Evolutionary conservation across 78 protist species (phyloP).

Genomic region (Cavenderia fasciculata): DNA sequence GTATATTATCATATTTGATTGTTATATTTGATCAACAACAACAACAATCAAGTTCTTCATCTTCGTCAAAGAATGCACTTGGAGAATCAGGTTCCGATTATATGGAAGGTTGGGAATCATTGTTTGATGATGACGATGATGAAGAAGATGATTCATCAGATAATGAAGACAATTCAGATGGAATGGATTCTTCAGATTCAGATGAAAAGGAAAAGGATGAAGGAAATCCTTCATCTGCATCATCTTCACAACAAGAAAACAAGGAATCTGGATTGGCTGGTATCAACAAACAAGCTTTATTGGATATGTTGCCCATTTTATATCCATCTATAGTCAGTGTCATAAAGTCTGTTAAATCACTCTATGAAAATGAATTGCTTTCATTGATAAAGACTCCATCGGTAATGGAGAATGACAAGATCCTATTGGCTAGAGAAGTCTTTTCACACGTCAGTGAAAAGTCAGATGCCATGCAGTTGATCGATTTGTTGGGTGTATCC

Average conservation of each 20-base stretch:
- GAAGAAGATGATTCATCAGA: not conserved
- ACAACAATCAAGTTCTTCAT: not conserved
- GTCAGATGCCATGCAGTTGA: constrained; percentile 10
- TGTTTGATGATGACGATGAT: constrained; percentile 32
- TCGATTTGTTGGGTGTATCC: constrained; percentile 19
- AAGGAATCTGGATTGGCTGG: too few relatives aligned
- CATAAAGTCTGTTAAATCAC: too few relatives aligned
- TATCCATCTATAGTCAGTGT: too few relatives aligned
- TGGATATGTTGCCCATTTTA: not conserved
- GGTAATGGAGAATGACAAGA: not conserved
- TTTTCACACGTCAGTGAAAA: not conserved
- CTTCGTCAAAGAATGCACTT: not conserved
- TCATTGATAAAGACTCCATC: too few relatives aligned
- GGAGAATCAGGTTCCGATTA: constrained; percentile 5
- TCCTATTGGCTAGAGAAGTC: constrained; percentile 7
- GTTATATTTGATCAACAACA: not conserved
- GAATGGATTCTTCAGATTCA: not conserved
- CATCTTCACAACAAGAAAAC: too few relatives aligned
- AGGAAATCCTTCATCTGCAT: too few relatives aligned
- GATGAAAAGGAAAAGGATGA: not conserved
- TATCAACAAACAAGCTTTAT: too few relatives aligned
- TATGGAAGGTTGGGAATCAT: constrained; percentile 39
- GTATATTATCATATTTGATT: not conserved
- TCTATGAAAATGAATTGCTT: too few relatives aligned
- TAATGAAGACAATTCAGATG: not conserved